Evolutionary conservation across 768 basidiomycete genomes (phyloP).

Genomic region (Trametes cingulata): DNA sequence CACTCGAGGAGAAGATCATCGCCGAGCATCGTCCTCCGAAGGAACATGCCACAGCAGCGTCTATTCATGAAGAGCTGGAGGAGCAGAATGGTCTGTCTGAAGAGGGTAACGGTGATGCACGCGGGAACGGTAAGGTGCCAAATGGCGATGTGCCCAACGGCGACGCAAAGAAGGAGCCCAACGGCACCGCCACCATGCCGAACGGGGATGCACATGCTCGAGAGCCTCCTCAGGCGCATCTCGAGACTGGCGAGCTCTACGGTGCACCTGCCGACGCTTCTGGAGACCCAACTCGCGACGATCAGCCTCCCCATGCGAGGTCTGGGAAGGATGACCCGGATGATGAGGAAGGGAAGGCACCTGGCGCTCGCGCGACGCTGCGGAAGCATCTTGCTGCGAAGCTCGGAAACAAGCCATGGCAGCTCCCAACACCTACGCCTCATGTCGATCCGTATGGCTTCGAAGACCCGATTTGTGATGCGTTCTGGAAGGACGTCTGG

Average conservation of each 20-base stretch:
- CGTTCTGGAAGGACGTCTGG: conserved; percentile 93
- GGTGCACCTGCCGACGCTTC: conserved; percentile 59
- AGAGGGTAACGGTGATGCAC: background rate
- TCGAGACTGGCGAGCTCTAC: conserved; percentile 46
- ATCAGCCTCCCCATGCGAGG: conserved; percentile 49
- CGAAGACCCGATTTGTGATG: conserved; percentile 84
- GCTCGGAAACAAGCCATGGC: conserved; percentile 56
- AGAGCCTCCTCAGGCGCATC: conserved; percentile 35
- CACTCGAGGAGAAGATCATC: conserved; percentile 66
- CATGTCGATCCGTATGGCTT: conserved; percentile 75
- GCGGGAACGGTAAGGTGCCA: background rate
- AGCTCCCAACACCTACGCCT: conserved; percentile 67
- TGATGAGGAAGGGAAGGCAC: conserved; percentile 54
- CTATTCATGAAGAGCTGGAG: conserved; percentile 35
- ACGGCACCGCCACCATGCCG: conserved; percentile 11
- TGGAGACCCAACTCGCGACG: conserved; percentile 42
- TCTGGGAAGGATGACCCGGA: conserved; percentile 44
- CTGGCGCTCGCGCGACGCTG: conserved; percentile 49
- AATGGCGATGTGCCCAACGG: background rate
- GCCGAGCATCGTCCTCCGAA: conserved; percentile 38
- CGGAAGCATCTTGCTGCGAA: conserved; percentile 57
- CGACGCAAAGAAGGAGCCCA: background rate
- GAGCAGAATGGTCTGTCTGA: conserved; percentile 14
- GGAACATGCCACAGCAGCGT: conserved; percentile 32
- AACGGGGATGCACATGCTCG: conserved; percentile 1